These are phyloP conservation scores for Corymbia maculata DNA, from an alignment of 345 rosid genomes.

Conservation along the genomic window DNA sequence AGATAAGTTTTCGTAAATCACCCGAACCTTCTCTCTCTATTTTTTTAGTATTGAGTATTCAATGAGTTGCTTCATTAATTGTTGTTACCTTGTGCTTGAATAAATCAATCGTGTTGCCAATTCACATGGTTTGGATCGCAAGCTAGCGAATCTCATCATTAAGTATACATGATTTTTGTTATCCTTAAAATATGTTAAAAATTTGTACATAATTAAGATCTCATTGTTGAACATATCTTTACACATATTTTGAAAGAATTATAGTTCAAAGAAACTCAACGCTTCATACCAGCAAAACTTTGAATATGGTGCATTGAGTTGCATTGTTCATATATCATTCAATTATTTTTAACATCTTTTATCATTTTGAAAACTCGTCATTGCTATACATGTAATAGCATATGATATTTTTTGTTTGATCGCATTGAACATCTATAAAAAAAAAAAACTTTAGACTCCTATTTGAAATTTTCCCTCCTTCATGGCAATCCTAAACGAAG, in stretches of 20 bases:
- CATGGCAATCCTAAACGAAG: not conserved
- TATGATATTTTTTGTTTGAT: not conserved
- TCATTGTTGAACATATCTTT: not conserved
- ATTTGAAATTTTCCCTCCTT: too few species aligned
- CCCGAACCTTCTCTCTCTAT: too few species aligned
- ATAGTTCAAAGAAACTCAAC: not conserved
- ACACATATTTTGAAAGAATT: not conserved
- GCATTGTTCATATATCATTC: not conserved
- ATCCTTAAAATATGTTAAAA: not conserved
- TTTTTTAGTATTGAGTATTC: not conserved
- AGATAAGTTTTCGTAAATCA: too few species aligned
- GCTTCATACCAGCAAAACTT: not conserved
- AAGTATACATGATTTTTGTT: not conserved
- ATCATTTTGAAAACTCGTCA: not conserved
- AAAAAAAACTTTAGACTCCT: too few species aligned
- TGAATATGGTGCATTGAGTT: not conserved
- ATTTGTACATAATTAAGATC: not conserved
- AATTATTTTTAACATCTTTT: too few species aligned
- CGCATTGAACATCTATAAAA: too few species aligned
- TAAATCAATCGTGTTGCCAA: not conserved
- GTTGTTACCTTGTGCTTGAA: not conserved
- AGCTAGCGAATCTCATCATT: not conserved
- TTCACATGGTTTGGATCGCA: not conserved
- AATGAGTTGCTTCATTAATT: not conserved
- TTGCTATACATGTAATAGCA: too few species aligned